A percentile compares a stretch with the other conserved stretches of the same genome.
Evolutionary conservation across 768 basidiomycete species (phyloP).

Genomic region (Serendipita sp.): DNA sequence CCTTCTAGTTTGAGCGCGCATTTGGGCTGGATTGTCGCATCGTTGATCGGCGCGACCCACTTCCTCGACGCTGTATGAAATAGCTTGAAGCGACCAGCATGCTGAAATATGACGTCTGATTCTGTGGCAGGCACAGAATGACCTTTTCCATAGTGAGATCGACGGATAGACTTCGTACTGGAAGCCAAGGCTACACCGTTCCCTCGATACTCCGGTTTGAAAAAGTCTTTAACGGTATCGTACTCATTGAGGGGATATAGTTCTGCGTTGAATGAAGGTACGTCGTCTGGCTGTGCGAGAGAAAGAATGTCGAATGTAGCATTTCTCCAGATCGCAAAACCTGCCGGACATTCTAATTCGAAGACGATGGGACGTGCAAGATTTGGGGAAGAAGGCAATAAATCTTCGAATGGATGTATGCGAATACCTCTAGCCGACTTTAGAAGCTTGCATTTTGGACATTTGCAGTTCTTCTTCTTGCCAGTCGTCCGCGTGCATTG

Average conservation of each 20-base stretch:
- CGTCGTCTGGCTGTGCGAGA: slow-evolving; percentile 4
- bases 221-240: slow-evolving; percentile 7
- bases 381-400: slow-evolving; percentile 20
- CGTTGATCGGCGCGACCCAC: slow-evolving; percentile 13
- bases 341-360: slow-evolving; percentile 24
- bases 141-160: slow-evolving; percentile 18
- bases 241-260: slow-evolving; percentile 9
- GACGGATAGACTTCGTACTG: slow-evolving; percentile 18
- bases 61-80: slow-evolving; percentile 15
- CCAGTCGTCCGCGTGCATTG: background rate
- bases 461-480: slow-evolving; percentile 6
- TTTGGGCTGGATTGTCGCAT: slow-evolving; percentile 9
- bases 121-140: slow-evolving; percentile 12
- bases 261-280: background rate
- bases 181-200: slow-evolving; percentile 24
- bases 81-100: slow-evolving; percentile 18
- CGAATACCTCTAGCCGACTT: slow-evolving; percentile 10
- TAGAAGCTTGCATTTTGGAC: slow-evolving; percentile 18
- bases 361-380: slow-evolving; percentile 23
- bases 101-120: slow-evolving; percentile 15
- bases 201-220: background rate
- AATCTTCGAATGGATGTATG: slow-evolving; percentile 31
- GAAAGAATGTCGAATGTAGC: slow-evolving; percentile 25
- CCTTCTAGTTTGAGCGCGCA: slow-evolving; percentile 21
- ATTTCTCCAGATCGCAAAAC: slow-evolving; percentile 29